Evolutionary conservation across 805 yeast species (phyloP), one percentile per base, ranked within the genome.

Genomic region (Yueomyces sp.): DNA sequence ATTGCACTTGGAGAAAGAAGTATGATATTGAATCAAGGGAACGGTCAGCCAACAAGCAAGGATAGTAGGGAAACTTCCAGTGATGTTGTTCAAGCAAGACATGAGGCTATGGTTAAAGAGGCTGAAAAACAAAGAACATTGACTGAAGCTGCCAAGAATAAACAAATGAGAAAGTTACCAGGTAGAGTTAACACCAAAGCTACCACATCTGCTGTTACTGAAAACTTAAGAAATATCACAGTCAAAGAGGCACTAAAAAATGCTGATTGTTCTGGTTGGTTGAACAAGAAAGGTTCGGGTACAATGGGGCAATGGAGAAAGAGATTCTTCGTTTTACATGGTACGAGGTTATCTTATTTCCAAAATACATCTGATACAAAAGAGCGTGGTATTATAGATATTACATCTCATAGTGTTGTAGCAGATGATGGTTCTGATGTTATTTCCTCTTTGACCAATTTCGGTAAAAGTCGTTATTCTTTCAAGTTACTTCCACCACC

Each of bases 401-500:
- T 92, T 45, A 92, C 96, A 0, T 86, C 96, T 0, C 97, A 92
- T 63, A 67, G 86, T 28, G 94, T 96, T 1, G 80, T 85, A 0
- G 71, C 69, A 46, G 88, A 81, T 46, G 94, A 85, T 52, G 96
- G 88, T 64, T 85, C 82, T 58, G 70, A 84, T 44, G 79, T 85
- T 36, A 85, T 96, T 0, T 64, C 90, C 40, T 85, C 85, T 61
- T 96, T 97, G 0, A 92, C 96, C 0, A 79, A 90, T 32, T 82
- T 95, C 3, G 96, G 96, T 6, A 81, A 84, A 39, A 97, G 97
- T n/a, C 72, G 94, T 37, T 85, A 77, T 58, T 86, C 95, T 55
- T 90, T 92, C 69, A 88, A 88, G 62, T 61, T 92, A 9, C 77
- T 88, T 3, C 99, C 99, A 7, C 99, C 99, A 0, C 95, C 94